Base-by-base conservation (phyloP, 2,329 filamentous ascomycete species). In the Harringtonia lauricola region DNA sequence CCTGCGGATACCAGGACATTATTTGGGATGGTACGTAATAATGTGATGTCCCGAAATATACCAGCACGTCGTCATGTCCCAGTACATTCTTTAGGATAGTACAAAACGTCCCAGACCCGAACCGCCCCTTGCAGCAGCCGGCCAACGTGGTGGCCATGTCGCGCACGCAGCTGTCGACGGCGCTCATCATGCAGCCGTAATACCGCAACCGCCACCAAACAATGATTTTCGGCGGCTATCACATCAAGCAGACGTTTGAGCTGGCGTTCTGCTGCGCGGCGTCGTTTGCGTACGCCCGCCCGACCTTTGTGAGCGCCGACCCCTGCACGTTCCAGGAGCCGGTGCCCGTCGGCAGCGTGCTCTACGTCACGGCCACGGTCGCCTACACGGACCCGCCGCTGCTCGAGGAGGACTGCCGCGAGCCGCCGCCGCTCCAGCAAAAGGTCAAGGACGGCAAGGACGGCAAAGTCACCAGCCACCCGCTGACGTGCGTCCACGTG, bases 201-300 rank as follows among this genome's bases (percentile, higher is more conserved):
- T 63, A 63, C 46, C 55, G 61, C 22, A 64, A 64, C 49, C 57
- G 62, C 2, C 81, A 86, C 59, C 79, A 83, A 54, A 83, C 83
- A 59, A 85, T 86, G 81, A 84, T 87, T 43, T 87, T 86, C 54
- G 83, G 83, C 41, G 83, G 83, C 14, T 86, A 81, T 57, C 71
- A 86, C 12, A 67, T 87, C 12, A 83, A 84, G 56, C 78, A 83
- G 55, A 83, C 81, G 0, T 86, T 86, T 53, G 83, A 87, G 60
- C 69, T 86, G 8, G 82, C 83, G 2, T 87, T 86, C 62, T 85
- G 81, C 58, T 83, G 80, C 54, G 81, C 80, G 1, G 80, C 82
- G 2, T 76, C 76, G 9, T 84, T 85, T 55, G 76, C 81, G 0
- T 81, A 84, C 55, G 71, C 74, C 2, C 69, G 81, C 3, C 82